Conservation (phyloP, 2,329 filamentous ascomycete genomes). For the Alternaria sp. region DNA sequence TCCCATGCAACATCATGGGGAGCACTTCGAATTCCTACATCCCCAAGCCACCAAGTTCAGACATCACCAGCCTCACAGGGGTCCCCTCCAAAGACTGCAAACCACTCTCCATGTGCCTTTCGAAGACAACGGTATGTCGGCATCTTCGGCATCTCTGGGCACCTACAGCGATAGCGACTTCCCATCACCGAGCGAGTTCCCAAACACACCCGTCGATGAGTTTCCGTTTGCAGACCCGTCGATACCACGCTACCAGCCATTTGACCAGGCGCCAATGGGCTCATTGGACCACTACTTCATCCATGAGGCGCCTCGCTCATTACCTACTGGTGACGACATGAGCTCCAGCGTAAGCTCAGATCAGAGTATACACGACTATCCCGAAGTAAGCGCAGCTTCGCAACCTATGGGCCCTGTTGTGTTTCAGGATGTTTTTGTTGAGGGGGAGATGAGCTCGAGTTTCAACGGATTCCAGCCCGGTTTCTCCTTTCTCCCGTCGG, state of each 20-base stretch:
- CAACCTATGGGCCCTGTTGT: constrained; percentile 44
- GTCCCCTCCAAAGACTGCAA: constrained; percentile 52
- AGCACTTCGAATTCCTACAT: constrained; percentile 47
- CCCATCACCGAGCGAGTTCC: constrained; percentile 55
- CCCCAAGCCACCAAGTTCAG: constrained; percentile 46
- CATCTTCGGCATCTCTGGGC: constrained; percentile 54
- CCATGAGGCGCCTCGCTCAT: constrained; percentile 43
- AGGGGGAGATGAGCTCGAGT: constrained; percentile 48
- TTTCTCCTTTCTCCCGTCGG: constrained; percentile 49
- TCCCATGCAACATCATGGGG: constrained; percentile 47
- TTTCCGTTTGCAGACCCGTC: constrained; percentile 50
- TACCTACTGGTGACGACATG: constrained; percentile 49
- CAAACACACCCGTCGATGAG: constrained; percentile 55
- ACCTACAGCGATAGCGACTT: constrained; percentile 58
- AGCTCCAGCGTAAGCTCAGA: constrained; percentile 56
- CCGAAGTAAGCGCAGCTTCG: constrained; percentile 46
- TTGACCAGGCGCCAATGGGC: constrained; percentile 44
- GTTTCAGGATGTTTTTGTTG: constrained; percentile 48
- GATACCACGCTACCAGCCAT: constrained; percentile 43
- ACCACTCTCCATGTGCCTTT: constrained; percentile 50
- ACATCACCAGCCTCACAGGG: constrained; percentile 46
- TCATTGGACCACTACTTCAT: constrained; percentile 48
- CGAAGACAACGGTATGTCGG: constrained; percentile 51
- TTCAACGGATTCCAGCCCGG: constrained; percentile 46
- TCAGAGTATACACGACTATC: constrained; percentile 53